phyloP scores from a whole-genome alignment of 768 basidiomycete genomes.

The Boletus fagicola region DNA sequence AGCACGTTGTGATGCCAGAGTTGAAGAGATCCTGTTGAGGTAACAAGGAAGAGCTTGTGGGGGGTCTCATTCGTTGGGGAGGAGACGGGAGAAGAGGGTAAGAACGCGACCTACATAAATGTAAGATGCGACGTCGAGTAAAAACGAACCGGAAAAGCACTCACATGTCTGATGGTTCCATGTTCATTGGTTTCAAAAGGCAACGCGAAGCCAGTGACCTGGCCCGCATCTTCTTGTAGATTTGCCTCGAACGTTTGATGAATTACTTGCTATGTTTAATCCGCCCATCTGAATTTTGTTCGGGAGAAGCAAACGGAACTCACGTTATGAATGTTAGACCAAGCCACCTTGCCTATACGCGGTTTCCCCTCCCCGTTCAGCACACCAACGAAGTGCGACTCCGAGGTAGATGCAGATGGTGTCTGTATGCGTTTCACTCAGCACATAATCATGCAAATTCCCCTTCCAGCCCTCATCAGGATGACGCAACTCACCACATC shows the following conservation, averaged over 20 bases:
- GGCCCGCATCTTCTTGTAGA: constrained; percentile 44
- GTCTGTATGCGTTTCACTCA: constrained; percentile 32
- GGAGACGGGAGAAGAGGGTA: constrained; percentile 40
- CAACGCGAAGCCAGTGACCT: constrained; percentile 53
- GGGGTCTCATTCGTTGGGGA: constrained; percentile 38
- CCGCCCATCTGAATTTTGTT: neutral
- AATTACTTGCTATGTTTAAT: constrained; percentile 46
- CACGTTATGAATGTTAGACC: constrained; percentile 59
- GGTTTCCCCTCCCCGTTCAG: constrained; percentile 48
- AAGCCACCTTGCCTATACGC: constrained; percentile 63
- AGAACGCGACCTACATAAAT: constrained; percentile 47
- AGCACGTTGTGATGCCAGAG: constrained; percentile 62
- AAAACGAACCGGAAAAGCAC: constrained; percentile 15
- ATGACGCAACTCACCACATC: constrained; percentile 41
- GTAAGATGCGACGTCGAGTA: neutral
- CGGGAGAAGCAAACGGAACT: constrained; percentile 20
- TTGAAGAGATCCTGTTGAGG: constrained; percentile 75
- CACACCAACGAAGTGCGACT: constrained; percentile 58
- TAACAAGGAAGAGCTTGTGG: constrained; percentile 50
- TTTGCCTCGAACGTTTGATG: constrained; percentile 52
- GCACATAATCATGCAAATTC: neutral
- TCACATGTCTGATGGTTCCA: constrained; percentile 68
- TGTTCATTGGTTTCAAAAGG: constrained; percentile 63
- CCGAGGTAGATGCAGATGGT: constrained; percentile 40
- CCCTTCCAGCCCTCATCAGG: neutral